Conservation (phyloP, 257 asterid genomes). For the Mitragyna speciosa region DNA sequence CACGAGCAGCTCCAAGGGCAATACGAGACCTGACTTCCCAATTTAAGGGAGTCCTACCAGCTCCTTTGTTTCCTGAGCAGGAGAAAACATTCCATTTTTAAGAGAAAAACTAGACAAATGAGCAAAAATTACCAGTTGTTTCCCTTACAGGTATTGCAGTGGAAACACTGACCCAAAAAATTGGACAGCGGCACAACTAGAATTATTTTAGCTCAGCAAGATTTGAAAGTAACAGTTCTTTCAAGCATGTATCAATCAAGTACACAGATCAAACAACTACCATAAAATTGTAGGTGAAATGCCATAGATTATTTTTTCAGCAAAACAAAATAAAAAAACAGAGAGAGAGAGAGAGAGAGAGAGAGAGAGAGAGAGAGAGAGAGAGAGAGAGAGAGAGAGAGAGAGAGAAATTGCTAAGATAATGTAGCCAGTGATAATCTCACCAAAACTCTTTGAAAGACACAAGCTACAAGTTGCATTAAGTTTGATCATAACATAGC, state of each 20-base stretch:
- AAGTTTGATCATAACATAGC: not conserved
- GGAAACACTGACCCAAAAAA: not conserved
- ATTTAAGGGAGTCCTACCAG: slow-evolving; percentile 67
- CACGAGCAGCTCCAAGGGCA: slow-evolving; percentile 77
- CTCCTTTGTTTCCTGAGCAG: slow-evolving; percentile 75
- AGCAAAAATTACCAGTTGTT: not conserved
- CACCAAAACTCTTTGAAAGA: not conserved
- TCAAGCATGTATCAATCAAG: not conserved
- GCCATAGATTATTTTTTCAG: not conserved
- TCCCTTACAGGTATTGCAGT: not conserved
- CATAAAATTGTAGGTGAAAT: not conserved
- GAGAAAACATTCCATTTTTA: slow-evolving; percentile 2
- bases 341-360: too few relatives aligned
- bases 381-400: too few relatives aligned
- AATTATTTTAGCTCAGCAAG: not conserved
- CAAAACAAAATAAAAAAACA: not conserved
- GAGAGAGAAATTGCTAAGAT: not conserved
- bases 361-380: too few relatives aligned
- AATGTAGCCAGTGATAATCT: not conserved
- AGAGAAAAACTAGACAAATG: not conserved
- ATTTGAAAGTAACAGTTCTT: not conserved
- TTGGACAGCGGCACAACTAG: not conserved
- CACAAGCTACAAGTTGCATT: not conserved
- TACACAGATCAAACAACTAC: not conserved
- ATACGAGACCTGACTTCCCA: slow-evolving; percentile 71